Percentiles rank a stretch among this genome's conserved stretches.
phyloP scores from a whole-genome alignment of 805 yeast species.

The Sungouiozyma intestinalis region DNA sequence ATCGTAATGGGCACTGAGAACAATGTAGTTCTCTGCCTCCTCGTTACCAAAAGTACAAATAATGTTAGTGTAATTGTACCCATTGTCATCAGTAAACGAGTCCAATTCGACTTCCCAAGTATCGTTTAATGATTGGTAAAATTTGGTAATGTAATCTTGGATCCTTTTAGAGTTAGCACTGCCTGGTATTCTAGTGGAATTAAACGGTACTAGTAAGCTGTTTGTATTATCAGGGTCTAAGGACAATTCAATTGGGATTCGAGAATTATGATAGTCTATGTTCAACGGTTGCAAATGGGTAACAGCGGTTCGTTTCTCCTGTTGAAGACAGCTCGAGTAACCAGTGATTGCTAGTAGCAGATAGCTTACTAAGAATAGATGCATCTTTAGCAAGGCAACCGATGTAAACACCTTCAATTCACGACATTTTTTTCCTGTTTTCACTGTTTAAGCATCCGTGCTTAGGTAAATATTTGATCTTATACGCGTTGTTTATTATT shows the following conservation, averaged over 20 bases:
- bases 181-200: slow-evolving; percentile 35
- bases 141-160: slow-evolving; percentile 29
- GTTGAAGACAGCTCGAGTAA: neutral
- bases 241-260: slow-evolving; percentile 4
- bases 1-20: slow-evolving; percentile 48
- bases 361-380: no score
- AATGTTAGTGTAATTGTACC: slow-evolving; percentile 31
- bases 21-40: slow-evolving; percentile 22
- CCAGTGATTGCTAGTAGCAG: neutral
- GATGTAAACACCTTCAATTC: no score
- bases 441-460: no score
- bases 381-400: neutral
- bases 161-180: slow-evolving; percentile 31
- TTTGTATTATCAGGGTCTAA: slow-evolving; percentile 1
- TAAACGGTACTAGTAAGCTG: slow-evolving; percentile 25
- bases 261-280: slow-evolving; percentile 1
- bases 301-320: neutral
- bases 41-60: slow-evolving; percentile 22
- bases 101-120: slow-evolving; percentile 24
- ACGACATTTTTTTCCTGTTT: no score
- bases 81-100: slow-evolving; percentile 29
- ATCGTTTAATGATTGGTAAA: slow-evolving; percentile 23
- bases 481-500: no score
- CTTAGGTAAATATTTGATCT: no score
- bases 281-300: neutral